Percentiles rank a stretch among this genome's conserved stretches.
phyloP scores from a whole-genome alignment of 106 monocot species.

The Dioscorea alata region DNA sequence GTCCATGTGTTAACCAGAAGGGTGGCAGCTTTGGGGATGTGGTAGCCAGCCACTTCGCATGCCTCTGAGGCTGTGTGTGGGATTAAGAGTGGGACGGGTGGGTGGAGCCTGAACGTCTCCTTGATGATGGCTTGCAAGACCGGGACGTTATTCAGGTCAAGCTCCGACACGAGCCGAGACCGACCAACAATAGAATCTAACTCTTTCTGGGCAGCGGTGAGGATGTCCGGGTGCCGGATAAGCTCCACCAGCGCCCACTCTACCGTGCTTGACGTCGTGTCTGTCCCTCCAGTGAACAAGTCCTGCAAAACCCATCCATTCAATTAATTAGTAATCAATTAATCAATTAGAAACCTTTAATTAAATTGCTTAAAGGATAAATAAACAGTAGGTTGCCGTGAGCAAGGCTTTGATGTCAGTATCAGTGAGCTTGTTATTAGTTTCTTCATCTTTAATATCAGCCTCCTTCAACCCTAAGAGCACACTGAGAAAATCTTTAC shows the following conservation, averaged over 20 bases:
- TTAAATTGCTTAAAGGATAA: too few relatives aligned
- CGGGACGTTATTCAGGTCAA: background rate
- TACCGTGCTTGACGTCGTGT: background rate
- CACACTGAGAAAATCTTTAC: too few relatives aligned
- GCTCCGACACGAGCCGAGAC: background rate
- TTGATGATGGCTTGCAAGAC: background rate
- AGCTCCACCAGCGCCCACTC: slow-evolving; percentile 2
- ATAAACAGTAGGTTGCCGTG: too few relatives aligned
- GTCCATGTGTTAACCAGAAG: too few relatives aligned
- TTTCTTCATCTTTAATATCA: background rate
- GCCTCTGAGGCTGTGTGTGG: background rate
- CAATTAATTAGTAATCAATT: too few relatives aligned
- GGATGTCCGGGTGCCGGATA: background rate
- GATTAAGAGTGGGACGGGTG: background rate
- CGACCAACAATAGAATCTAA: background rate
- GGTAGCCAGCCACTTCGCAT: background rate
- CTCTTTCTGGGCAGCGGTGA: background rate
- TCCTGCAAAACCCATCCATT: slow-evolving; percentile 18
- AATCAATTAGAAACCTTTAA: too few relatives aligned
- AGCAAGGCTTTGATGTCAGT: slow-evolving; percentile 6
- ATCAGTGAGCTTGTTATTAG: slow-evolving; percentile 23
- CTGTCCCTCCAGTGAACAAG: background rate
- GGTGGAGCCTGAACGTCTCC: slow-evolving; percentile 3
- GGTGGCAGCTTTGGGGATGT: too few relatives aligned
- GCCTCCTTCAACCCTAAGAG: too few relatives aligned